Conservation (phyloP, 345 rosid species). For the Mallotus nudiflorus region DNA sequence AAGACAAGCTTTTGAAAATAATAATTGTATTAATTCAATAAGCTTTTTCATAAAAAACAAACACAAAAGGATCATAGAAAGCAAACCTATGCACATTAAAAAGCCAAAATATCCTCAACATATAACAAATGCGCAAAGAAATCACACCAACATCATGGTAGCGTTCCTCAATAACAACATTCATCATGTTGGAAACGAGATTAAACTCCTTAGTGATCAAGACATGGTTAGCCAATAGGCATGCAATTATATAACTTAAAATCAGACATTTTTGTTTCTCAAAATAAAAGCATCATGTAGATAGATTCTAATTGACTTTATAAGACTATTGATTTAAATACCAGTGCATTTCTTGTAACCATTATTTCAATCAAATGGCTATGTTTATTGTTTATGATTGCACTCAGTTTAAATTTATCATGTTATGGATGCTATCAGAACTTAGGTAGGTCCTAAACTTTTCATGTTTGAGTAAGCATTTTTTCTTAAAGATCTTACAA, state of each 20-base stretch:
- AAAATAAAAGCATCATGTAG: not conserved
- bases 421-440: not conserved
- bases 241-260: slow-evolving; percentile 37
- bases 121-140: not conserved
- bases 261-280: slow-evolving; percentile 10
- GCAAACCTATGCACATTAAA: not conserved
- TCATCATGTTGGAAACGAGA: slow-evolving; percentile 72
- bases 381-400: not conserved
- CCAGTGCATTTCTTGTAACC: not conserved
- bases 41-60: not conserved
- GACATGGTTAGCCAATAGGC: slow-evolving; percentile 87
- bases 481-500: not conserved
- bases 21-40: slow-evolving; percentile 2
- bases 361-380: not conserved
- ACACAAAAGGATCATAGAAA: not conserved
- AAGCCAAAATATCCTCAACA: not conserved
- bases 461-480: not conserved
- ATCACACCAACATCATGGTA: slow-evolving; percentile 83
- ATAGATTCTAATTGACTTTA: not conserved
- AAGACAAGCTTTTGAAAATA: not conserved
- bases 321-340: not conserved
- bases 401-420: not conserved
- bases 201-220: slow-evolving; percentile 83
- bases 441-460: not conserved
- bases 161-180: slow-evolving; percentile 85